These are phyloP conservation scores for Blastocystis sp. DNA, from an alignment of 352 stramenopile genomes.

Conservation along the genomic window DNA sequence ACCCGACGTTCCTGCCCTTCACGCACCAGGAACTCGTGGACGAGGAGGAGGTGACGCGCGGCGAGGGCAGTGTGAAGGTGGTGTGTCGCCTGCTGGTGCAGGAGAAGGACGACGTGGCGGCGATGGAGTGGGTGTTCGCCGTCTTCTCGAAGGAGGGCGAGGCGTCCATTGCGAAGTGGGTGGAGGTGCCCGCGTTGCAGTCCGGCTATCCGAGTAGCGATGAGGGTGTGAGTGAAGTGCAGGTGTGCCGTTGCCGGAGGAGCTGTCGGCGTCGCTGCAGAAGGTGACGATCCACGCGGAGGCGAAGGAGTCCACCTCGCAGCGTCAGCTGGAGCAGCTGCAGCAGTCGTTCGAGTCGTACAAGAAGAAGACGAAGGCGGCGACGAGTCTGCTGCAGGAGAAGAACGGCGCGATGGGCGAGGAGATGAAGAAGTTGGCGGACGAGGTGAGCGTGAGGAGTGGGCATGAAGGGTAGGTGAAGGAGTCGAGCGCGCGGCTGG, in stretches of 20 bases:
- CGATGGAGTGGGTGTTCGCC: conserved; percentile 25
- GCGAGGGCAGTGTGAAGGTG: not conserved
- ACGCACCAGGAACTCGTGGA: not conserved
- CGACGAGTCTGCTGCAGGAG: conserved; percentile 48
- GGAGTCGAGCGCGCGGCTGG: not conserved
- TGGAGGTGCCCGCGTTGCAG: not conserved
- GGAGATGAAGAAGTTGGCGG: not conserved
- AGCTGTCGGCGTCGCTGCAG: conserved; percentile 7
- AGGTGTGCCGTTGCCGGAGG: conserved; percentile 16
- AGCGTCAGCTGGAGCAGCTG: not conserved
- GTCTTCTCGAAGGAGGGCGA: not conserved
- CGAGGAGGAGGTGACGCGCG: not conserved
- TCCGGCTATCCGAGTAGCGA: not conserved
- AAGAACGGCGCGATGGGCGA: not conserved
- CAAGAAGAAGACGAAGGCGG: conserved; percentile 47
- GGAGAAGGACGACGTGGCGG: not conserved
- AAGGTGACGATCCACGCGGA: not conserved
- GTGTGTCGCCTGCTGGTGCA: not conserved
- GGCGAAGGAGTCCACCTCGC: not conserved
- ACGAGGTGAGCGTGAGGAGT: not conserved
- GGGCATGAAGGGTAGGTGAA: not conserved
- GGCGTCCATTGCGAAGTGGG: conserved; percentile 20
- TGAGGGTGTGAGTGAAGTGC: not conserved
- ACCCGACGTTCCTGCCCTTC: not conserved
- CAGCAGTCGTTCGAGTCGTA: conserved; percentile 27